phyloP scores from a whole-genome alignment of 2,329 filamentous ascomycete genomes.

The Akanthomyces lecanii region DNA sequence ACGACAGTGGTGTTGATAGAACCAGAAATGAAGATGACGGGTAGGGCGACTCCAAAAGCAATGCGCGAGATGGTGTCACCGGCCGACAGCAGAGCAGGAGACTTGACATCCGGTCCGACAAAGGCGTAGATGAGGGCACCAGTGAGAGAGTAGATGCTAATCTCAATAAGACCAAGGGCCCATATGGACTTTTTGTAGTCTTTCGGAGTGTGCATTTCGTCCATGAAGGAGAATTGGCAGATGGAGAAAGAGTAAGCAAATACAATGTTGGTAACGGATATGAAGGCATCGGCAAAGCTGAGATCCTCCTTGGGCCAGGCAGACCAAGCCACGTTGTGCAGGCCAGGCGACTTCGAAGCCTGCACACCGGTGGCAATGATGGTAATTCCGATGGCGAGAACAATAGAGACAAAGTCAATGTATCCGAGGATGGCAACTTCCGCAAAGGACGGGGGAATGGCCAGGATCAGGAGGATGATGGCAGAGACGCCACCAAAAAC shows the following conservation, averaged over 20 bases:
- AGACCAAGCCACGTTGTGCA: constrained; percentile 36
- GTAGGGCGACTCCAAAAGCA: constrained; percentile 65
- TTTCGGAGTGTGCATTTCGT: constrained; percentile 47
- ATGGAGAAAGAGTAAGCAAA: constrained; percentile 61
- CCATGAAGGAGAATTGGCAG: constrained; percentile 51
- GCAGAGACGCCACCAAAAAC: constrained; percentile 44
- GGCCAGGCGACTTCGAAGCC: constrained; percentile 27
- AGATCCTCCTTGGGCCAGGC: constrained; percentile 43
- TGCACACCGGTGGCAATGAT: constrained; percentile 61
- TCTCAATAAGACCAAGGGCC: constrained; percentile 58
- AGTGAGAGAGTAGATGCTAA: constrained; percentile 62
- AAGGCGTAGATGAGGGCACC: constrained; percentile 67
- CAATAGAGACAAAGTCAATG: constrained; percentile 58
- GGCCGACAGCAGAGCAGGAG: constrained; percentile 65
- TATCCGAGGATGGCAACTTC: constrained; percentile 48
- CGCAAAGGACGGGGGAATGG: constrained; percentile 45
- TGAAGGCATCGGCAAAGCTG: constrained; percentile 52
- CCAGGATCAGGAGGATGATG: constrained; percentile 42
- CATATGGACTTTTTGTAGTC: constrained; percentile 53
- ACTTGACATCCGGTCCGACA: constrained; percentile 58
- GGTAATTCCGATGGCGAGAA: constrained; percentile 59
- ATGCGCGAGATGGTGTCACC: constrained; percentile 57
- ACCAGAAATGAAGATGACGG: constrained; percentile 70
- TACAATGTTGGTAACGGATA: constrained; percentile 63
- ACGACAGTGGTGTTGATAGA: constrained; percentile 59